Evolutionary conservation across 2,329 filamentous ascomycete species (phyloP), one percentile per base, ranked within the genome.

Genomic region (Pyrenophora teres): DNA sequence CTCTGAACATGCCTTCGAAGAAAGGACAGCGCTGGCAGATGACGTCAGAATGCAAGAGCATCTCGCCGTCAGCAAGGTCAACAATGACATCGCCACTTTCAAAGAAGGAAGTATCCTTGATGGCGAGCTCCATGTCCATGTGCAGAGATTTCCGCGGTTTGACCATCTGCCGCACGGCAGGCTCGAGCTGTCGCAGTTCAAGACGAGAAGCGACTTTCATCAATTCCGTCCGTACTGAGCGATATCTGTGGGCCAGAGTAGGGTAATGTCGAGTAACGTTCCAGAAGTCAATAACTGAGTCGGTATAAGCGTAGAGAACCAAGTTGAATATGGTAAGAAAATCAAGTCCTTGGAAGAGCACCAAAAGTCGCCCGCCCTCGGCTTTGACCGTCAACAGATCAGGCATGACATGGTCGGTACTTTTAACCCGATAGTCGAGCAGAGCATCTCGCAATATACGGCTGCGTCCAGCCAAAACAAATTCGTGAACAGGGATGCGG

Each of bases 1-100:
- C 94, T 62, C 90, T 81, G 72, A 97, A 97, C 37, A 99, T 80
- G 1, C 89, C 89, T 57, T 93, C 81, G 59, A 99, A 99, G 80
- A 97, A 99, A 0, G 91, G 92, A 63, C 92, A 97, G 59, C 94
- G 82, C 64, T 87, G 86, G 59, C 91, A 92, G 31, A 97, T 72
- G 3, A 97, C 74, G 4, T 86, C 80, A 58, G 90, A 93, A 65
- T 99, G 94, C 1, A 88, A 87, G 12, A 79, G 77, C 30, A 92
- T 76, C 46, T 81, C 77, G 23, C 87, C 87, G n/a, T 84, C 88
- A 52, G 89, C 85, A 9, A 97, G 80, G 60, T 96, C 87, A 15
- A 97, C 77, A 5, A 93, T 70, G 6, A 91, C 82, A 71, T 99
- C 92, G 2, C 86, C 88, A 65, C 90, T 88, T 6, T 88, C 84